Evolutionary conservation across 2,329 filamentous ascomycete genomes (phyloP), one percentile per base, ranked within the genome.

Genomic region (Thyridium curvatum): DNA sequence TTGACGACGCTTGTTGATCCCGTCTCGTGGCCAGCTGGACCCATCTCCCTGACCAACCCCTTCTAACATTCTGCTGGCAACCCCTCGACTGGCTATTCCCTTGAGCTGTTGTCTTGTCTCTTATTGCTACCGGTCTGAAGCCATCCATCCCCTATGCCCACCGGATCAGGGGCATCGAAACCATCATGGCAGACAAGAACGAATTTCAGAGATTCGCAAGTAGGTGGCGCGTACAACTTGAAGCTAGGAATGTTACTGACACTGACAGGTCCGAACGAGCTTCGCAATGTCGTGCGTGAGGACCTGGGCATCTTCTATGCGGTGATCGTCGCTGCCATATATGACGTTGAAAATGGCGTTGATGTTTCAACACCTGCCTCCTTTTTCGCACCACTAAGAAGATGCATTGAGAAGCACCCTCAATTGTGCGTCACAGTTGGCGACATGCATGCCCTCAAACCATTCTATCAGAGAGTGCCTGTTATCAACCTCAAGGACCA

Each of bases 251-350:
- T 21, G 5, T 26, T 29, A n/a, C 21, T 26, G 21, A 26, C 21
- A 26, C 18, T 9, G 2, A 21, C 36, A 66, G 62, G 60, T 33
- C 55, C 58, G 8, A 62, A 61, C 40, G 66, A 70, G 45, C 56
- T 51, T 17, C 59, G 65, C 8, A 63, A 55, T 29, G 66, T 68
- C 33, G 54, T 51, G 15, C 54, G 65, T 17, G 63, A 69, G 42
- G 52, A 58, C 18, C 50, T 66, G 6, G 60, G 58, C 1, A 58
- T 60, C 40, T 68, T 69, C 46, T 53, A 64, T 36, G 58, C 54
- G 3, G 49, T 69, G 15, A 48, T 64, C 26, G 49, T 65, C 2
- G 59, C 55, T 15, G 63, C 54, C 10, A 41, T 55, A 12, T 68
- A 68, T 37, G 45, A 51, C 8, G 40, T 55, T 29, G 28, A 34